Conservation (phyloP, 306 rosid genomes). For the Prunus padus region DNA sequence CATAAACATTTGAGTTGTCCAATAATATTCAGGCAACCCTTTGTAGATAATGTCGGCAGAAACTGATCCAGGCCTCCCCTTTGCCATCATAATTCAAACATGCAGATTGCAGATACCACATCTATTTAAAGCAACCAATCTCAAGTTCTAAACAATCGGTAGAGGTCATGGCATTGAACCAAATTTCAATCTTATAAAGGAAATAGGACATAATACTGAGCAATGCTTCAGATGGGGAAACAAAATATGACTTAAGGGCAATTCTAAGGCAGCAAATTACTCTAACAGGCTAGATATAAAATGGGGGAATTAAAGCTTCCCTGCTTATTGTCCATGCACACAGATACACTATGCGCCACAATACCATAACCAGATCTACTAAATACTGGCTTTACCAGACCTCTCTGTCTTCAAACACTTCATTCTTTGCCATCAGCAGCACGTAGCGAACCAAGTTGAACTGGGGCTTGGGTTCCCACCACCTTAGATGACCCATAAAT, state of each 20-base stretch:
- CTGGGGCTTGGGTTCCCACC: conserved; percentile 95
- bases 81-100: not conserved
- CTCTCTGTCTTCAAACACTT: conserved; percentile 10
- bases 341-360: conserved; percentile 10
- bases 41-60: too few species aligned
- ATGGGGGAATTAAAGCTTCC: conserved; percentile 24
- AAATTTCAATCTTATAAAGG: not conserved
- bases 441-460: conserved; percentile 92
- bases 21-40: too few species aligned
- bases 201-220: not conserved
- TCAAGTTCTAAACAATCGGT: not conserved
- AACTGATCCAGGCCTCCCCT: too few species aligned
- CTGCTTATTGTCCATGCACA: conserved; percentile 21
- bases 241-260: not conserved
- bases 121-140: not conserved
- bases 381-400: conserved; percentile 19
- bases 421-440: conserved; percentile 92
- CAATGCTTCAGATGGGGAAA: conserved; percentile 7
- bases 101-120: not conserved
- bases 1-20: too few species aligned
- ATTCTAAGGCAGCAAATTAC: conserved; percentile 22
- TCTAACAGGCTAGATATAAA: conserved; percentile 17
- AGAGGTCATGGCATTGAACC: not conserved
- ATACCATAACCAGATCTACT: conserved; percentile 14
- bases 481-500: conserved; percentile 89